A percentile compares a stretch with the other conserved stretches of the same genome.
Evolutionary conservation across 495 filamentous ascomycete species (phyloP).

Genomic region (Chlorociboria aeruginascens): DNA sequence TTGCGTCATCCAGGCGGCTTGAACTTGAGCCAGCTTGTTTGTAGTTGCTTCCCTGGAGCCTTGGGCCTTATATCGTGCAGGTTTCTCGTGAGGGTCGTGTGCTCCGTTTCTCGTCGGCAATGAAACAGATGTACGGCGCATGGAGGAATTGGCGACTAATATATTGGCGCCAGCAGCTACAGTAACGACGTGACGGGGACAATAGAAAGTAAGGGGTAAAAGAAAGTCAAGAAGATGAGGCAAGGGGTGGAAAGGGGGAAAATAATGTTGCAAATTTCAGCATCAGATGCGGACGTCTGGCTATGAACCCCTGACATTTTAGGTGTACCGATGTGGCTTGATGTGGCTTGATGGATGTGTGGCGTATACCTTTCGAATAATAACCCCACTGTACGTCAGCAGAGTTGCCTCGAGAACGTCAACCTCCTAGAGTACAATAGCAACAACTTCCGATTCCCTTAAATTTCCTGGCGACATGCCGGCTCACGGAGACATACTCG

Average conservation of each 20-base stretch:
- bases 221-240: neutral
- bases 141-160: constrained; percentile 18
- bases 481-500: neutral
- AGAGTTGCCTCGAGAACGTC: neutral
- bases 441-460: constrained; percentile 1
- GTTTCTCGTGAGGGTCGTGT: constrained; percentile 47
- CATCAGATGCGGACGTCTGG: too few relatives aligned
- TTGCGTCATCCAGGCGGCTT: constrained; percentile 51
- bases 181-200: neutral
- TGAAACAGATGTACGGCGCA: constrained; percentile 48
- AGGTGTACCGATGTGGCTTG: neutral
- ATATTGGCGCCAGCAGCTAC: neutral
- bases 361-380: neutral
- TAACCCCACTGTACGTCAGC: neutral
- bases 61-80: constrained; percentile 33
- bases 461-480: neutral
- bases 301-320: constrained; percentile 1
- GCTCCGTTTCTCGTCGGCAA: constrained; percentile 43
- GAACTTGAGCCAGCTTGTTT: constrained; percentile 34
- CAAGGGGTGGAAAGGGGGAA: neutral
- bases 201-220: neutral
- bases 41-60: constrained; percentile 23
- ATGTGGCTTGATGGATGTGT: too few relatives aligned
- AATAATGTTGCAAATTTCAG: neutral
- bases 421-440: constrained; percentile 10